Percentiles rank a stretch among this genome's conserved stretches.
These are phyloP conservation scores for Panellus pusillus DNA, from an alignment of 768 basidiomycete species.

Conservation along the genomic window DNA sequence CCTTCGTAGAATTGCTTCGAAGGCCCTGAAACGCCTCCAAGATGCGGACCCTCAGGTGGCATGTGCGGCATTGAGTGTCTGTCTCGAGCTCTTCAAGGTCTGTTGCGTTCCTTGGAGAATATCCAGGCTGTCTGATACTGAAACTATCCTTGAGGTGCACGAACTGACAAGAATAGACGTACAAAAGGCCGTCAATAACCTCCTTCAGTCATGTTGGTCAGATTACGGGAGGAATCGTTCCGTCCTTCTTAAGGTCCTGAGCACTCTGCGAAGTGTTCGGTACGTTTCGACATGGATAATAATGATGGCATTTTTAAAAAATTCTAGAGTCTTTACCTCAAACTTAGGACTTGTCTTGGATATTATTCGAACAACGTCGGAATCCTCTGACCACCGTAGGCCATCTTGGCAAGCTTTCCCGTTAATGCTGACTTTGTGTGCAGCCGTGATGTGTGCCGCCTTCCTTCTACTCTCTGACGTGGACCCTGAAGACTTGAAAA, in stretches of 20 bases:
- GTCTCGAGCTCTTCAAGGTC: constrained; percentile 28
- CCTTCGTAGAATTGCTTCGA: constrained; percentile 40
- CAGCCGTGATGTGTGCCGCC: constrained; percentile 35
- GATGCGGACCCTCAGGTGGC: constrained; percentile 47
- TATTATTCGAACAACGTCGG: constrained; percentile 28
- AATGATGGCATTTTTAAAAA: not conserved
- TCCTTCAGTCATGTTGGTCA: constrained; percentile 21
- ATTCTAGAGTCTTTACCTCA: constrained; percentile 20
- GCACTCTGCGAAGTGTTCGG: constrained; percentile 14
- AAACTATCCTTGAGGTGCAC: constrained; percentile 1
- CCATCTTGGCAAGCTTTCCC: not conserved
- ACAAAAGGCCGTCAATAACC: constrained; percentile 15
- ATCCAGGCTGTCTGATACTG: not conserved
- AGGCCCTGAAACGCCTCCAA: constrained; percentile 39
- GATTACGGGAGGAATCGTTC: constrained; percentile 12
- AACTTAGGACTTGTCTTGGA: constrained; percentile 27
- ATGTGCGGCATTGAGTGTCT: constrained; percentile 44
- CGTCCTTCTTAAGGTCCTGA: constrained; percentile 28
- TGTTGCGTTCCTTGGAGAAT: not conserved
- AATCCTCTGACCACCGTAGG: constrained; percentile 25
- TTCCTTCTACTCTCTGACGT: constrained; percentile 37
- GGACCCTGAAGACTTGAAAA: constrained; percentile 28
- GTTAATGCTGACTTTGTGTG: constrained; percentile 12
- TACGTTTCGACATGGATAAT: not conserved
- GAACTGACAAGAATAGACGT: constrained; percentile 11